These are phyloP conservation scores for Lycium barbarum DNA, from an alignment of 257 asterid species.

Conservation along the genomic window DNA sequence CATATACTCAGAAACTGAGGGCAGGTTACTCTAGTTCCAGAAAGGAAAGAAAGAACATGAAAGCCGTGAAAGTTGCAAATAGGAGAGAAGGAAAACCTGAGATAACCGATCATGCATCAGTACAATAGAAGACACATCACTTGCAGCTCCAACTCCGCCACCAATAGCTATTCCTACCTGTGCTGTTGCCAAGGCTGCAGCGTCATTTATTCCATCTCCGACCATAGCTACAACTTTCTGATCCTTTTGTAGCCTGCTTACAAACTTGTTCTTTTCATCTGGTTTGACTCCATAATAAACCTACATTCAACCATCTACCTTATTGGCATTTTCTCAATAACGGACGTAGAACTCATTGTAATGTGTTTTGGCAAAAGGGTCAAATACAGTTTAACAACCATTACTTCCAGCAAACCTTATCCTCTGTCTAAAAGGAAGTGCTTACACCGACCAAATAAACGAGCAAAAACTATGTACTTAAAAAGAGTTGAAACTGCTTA, in stretches of 20 bases:
- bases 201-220: constrained; percentile 98
- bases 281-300: constrained; percentile 89
- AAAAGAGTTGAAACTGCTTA: constrained; percentile 45
- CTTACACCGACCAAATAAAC: neutral
- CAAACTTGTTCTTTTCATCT: constrained; percentile 78
- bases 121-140: constrained; percentile 95
- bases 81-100: constrained; percentile 59
- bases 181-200: constrained; percentile 96
- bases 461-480: no score
- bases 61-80: neutral
- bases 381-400: neutral
- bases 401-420: neutral
- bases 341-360: neutral
- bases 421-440: neutral
- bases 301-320: constrained; percentile 54
- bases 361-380: neutral
- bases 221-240: constrained; percentile 94
- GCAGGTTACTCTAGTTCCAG: constrained; percentile 26
- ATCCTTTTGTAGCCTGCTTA: constrained; percentile 68
- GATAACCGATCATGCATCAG: constrained; percentile 91
- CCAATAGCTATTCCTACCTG: constrained; percentile 97
- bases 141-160: constrained; percentile 98
- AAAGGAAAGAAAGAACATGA: neutral
- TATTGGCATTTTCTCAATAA: constrained; percentile 1
- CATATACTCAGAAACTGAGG: neutral